Evolutionary conservation across 129 eudicot genomes (phyloP).

Genomic region (Flaveria robusta): DNA sequence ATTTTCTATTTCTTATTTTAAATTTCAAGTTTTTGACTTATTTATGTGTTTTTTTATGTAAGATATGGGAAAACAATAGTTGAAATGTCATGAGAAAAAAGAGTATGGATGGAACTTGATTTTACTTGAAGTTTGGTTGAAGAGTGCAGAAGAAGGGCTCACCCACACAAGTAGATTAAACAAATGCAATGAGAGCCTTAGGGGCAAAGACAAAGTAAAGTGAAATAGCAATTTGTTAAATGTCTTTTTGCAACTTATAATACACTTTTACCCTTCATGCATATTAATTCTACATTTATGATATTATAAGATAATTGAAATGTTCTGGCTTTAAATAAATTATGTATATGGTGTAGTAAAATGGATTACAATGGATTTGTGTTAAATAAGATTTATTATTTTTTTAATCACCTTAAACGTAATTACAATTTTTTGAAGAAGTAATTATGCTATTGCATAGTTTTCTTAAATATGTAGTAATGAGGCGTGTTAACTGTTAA

Average conservation of each 20-base stretch:
- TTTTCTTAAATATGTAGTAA: background rate
- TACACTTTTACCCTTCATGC: constrained; percentile 39
- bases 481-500: background rate
- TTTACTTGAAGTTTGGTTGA: constrained; percentile 39
- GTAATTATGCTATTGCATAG: background rate
- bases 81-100: constrained; percentile 27
- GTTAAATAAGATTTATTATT: no score
- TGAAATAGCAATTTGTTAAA: constrained; percentile 29
- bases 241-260: constrained; percentile 38
- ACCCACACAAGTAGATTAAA: constrained; percentile 41
- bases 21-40: background rate
- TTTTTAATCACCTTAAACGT: background rate
- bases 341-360: background rate
- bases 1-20: background rate
- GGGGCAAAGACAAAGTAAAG: constrained; percentile 53
- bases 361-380: background rate
- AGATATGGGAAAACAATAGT: constrained; percentile 16
- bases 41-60: background rate
- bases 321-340: background rate
- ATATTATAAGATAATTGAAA: background rate
- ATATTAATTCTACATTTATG: constrained; percentile 5
- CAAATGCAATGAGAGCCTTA: constrained; percentile 44
- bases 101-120: constrained; percentile 35
- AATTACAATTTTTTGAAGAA: background rate
- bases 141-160: constrained; percentile 49